These are phyloP conservation scores for Sporothrix pseudoabietina DNA, from an alignment of 2,329 filamentous ascomycete species.

Conservation along the genomic window DNA sequence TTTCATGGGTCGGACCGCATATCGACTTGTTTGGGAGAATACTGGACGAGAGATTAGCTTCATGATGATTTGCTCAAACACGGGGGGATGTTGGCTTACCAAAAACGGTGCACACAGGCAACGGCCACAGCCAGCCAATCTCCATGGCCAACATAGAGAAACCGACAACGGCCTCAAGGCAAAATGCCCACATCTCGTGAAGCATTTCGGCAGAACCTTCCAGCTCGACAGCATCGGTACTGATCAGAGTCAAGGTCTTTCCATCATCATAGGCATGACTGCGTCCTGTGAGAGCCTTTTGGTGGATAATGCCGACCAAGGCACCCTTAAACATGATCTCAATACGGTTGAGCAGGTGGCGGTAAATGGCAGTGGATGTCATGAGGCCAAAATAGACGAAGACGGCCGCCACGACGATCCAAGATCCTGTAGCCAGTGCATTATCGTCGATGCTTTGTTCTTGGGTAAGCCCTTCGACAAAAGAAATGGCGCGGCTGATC, in stretches of 20 bases:
- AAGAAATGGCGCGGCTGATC: constrained; percentile 45
- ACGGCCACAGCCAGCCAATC: constrained; percentile 48
- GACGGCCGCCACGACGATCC: constrained; percentile 41
- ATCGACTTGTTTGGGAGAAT: constrained; percentile 47
- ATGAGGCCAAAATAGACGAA: constrained; percentile 43
- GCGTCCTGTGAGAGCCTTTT: constrained; percentile 20
- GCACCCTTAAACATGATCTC: constrained; percentile 35
- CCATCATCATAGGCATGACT: constrained; percentile 39
- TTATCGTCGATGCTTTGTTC: background rate
- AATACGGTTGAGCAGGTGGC: constrained; percentile 35
- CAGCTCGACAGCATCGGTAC: constrained; percentile 46
- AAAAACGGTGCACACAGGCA: constrained; percentile 48
- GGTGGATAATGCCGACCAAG: constrained; percentile 36
- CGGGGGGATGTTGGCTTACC: constrained; percentile 38
- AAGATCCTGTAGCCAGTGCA: constrained; percentile 34
- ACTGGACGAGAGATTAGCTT: constrained; percentile 38
- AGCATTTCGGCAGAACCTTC: constrained; percentile 42
- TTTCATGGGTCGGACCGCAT: constrained; percentile 45
- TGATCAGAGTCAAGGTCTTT: constrained; percentile 46
- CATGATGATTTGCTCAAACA: no score
- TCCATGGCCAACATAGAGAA: constrained; percentile 44
- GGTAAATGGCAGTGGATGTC: constrained; percentile 36
- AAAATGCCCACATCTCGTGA: constrained; percentile 49
- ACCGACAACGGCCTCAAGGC: constrained; percentile 48
- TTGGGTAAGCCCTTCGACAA: constrained; percentile 5